phyloP scores from a whole-genome alignment of 2,329 filamentous ascomycete genomes.

The Diaporthe vexans region DNA sequence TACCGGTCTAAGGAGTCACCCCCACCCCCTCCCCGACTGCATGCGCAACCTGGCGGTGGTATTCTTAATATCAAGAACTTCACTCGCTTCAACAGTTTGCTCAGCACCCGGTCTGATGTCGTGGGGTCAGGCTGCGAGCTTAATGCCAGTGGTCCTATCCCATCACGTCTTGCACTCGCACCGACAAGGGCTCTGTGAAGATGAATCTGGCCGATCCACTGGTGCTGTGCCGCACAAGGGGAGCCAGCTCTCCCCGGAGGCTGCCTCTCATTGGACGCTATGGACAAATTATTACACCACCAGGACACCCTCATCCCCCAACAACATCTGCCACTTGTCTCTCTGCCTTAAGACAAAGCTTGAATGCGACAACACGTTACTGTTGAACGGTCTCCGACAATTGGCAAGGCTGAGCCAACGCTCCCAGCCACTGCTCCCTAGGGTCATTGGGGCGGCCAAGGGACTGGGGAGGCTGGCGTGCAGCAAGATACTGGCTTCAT shows the following conservation, averaged over 20 bases:
- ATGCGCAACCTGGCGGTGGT: not conserved
- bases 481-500: conserved; percentile 27
- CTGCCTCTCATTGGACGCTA: conserved; percentile 8
- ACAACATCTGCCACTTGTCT: not conserved
- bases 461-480: conserved; percentile 36
- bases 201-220: conserved; percentile 31
- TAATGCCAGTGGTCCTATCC: conserved; percentile 35
- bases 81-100: conserved; percentile 1
- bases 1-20: not conserved
- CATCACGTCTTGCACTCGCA: conserved; percentile 39
- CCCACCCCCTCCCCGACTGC: not conserved
- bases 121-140: conserved; percentile 22
- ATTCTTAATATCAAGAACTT: not conserved
- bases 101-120: not conserved
- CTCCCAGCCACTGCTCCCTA: conserved; percentile 27
- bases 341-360: not conserved
- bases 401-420: conserved; percentile 37
- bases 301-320: not conserved
- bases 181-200: conserved; percentile 37
- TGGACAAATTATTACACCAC: not conserved
- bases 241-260: not conserved
- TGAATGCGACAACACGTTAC: not conserved
- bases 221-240: conserved; percentile 33
- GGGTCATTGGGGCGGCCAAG: conserved; percentile 21
- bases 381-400: conserved; percentile 11